Evolutionary conservation across 192 early-diverging fungal genomes (phyloP).

Genomic region (Podila epicladia): DNA sequence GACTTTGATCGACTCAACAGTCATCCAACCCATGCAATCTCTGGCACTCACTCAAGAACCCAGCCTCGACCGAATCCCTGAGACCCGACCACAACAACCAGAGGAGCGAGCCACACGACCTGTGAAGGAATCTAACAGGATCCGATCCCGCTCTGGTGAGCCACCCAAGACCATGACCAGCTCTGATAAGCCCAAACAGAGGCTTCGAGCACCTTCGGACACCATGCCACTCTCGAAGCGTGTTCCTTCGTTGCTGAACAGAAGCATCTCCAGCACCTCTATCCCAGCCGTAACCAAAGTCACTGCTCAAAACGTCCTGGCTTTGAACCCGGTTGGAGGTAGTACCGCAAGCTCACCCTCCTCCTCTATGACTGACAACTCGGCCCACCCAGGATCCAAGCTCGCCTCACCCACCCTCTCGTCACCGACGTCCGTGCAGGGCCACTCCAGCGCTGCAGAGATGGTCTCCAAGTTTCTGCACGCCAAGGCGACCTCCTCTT

Average conservation of each 20-base stretch:
- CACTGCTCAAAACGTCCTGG: constrained; percentile 19
- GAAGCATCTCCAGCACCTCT: constrained; percentile 22
- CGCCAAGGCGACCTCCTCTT: neutral
- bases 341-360: neutral
- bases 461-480: constrained; percentile 1
- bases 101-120: neutral
- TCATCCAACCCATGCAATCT: too few species aligned
- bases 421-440: neutral
- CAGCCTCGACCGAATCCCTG: neutral
- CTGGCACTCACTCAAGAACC: too few species aligned
- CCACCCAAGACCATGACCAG: neutral
- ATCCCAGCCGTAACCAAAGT: constrained; percentile 24
- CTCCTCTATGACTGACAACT: too few species aligned
- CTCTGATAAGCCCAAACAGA: neutral
- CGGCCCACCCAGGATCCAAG: neutral
- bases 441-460: neutral
- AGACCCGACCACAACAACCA: neutral
- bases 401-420: neutral
- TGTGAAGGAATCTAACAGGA: neutral
- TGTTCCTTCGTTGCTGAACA: constrained; percentile 22
- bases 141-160: constrained; percentile 1
- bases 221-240: constrained; percentile 17
- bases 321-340: neutral
- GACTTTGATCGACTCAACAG: too few species aligned
- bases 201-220: neutral